Percentiles rank a stretch among this genome's conserved stretches.
These are phyloP conservation scores for Mycosarcoma mackinlayi DNA, from an alignment of 1,284 basidiomycete genomes.

Conservation along the genomic window DNA sequence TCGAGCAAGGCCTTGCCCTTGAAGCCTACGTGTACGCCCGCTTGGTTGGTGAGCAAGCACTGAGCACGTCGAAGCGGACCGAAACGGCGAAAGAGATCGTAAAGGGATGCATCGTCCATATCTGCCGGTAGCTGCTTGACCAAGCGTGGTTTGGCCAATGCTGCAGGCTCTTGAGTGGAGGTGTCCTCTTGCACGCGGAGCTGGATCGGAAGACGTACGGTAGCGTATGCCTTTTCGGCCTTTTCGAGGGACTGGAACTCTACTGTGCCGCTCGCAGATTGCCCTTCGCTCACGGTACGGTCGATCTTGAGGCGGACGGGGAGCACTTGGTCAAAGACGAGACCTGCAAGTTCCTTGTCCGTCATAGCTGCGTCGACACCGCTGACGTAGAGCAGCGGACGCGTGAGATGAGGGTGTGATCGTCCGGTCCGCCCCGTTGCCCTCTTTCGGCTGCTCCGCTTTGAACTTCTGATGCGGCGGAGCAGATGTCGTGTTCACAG, in stretches of 20 bases:
- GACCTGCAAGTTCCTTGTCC: constrained; percentile 55
- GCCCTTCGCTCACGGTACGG: constrained; percentile 29
- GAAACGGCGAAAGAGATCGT: constrained; percentile 58
- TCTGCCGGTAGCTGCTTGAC: constrained; percentile 57
- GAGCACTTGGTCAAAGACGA: constrained; percentile 48
- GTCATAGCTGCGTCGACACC: constrained; percentile 46
- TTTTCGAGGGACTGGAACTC: constrained; percentile 62
- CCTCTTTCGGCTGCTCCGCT: constrained; percentile 4
- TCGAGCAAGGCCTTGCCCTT: constrained; percentile 58
- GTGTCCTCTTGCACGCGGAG: constrained; percentile 37
- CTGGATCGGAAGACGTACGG: constrained; percentile 38
- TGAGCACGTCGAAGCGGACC: constrained; percentile 53
- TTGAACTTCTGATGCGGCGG: constrained; percentile 1
- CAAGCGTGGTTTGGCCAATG: constrained; percentile 52
- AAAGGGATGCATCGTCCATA: constrained; percentile 54
- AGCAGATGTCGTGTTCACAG: constrained; percentile 3
- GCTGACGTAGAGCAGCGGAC: constrained; percentile 52
- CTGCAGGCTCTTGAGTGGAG: constrained; percentile 31
- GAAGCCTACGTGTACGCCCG: constrained; percentile 61
- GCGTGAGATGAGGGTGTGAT: constrained; percentile 46
- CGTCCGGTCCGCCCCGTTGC: constrained; percentile 18
- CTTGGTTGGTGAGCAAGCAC: constrained; percentile 55
- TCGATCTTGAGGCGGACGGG: constrained; percentile 58
- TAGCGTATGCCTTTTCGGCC: constrained; percentile 62
- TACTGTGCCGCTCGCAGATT: constrained; percentile 51